Evolutionary conservation across 1,284 basidiomycete genomes (phyloP), one percentile per base, ranked within the genome.

Genomic region (Irpex sp.): DNA sequence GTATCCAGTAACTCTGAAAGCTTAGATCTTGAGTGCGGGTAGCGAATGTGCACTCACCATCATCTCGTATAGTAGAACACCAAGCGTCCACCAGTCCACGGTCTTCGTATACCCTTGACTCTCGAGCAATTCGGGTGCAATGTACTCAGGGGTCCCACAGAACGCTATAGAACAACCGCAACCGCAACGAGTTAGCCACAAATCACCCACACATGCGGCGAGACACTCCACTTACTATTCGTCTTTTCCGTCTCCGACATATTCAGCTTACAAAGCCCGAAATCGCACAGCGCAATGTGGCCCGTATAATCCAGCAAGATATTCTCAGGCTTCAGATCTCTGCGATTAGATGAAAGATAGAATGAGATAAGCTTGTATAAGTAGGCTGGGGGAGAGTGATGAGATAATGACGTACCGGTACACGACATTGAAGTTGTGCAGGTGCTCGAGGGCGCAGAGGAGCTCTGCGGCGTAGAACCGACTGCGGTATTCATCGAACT

Each of bases 81-180:
- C 97, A 0, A 99, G 85, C 1, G 97, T 99, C 97, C 97, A 99
- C 97, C 97, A 99, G 75, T 99, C 97, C 21, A 99, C 96, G 0
- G 95, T 97, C 80, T 98, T 98, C 37, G 96, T 98, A 78, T 99
- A 99, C 3, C 97, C 97, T 73, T 98, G 96, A 65, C 93, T 97
- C 66, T 97, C 91, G 37, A 99, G 81, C 44, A 99, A 83, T 74
- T 99, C 97, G 0, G 97, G 97, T 1, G 95, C 95, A 67, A 96
- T 93, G 76, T 99, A 99, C 76, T 99, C 97, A 2, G 97, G 97
- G 4, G 97, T 99, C n/a, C 97, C 97, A 73, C 97, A 99, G 83
- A 99, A 99, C 2, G 97, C 94, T 96, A 26, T 26, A 26, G 26
- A 26, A 26, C 26, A 26, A 26, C 26, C 26, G 26, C 26, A 26